A percentile compares a stretch with the other conserved stretches of the same genome.
Conservation (phyloP, 768 basidiomycete species). For the Hericium erinaceus region DNA sequence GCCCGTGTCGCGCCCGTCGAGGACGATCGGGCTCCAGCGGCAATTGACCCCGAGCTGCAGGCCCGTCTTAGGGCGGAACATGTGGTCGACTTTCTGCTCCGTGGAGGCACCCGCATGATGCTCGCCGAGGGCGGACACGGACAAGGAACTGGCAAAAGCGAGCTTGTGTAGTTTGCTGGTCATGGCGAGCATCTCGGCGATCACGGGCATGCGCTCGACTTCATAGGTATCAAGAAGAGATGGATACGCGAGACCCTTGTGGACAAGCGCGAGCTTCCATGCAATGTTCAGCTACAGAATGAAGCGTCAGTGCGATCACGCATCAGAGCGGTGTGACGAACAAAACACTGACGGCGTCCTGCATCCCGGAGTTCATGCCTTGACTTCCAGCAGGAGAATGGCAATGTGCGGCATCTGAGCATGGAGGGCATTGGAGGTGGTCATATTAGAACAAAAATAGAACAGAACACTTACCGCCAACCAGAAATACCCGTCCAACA, state of each 20-base stretch:
- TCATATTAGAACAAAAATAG: not conserved
- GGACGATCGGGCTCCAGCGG: slow-evolving; percentile 37
- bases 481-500: slow-evolving; percentile 34
- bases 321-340: not conserved
- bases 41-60: slow-evolving; percentile 45
- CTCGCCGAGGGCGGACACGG: not conserved
- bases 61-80: slow-evolving; percentile 14
- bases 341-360: slow-evolving; percentile 16
- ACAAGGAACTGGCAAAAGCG: not conserved
- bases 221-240: slow-evolving; percentile 20
- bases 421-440: not conserved
- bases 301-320: not conserved
- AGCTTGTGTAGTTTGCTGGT: slow-evolving; percentile 28
- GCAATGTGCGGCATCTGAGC: slow-evolving; percentile 40
- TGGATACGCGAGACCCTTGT: slow-evolving; percentile 17
- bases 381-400: slow-evolving; percentile 34
- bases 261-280: slow-evolving; percentile 23
- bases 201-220: slow-evolving; percentile 22
- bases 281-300: slow-evolving; percentile 19
- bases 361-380: slow-evolving; percentile 22
- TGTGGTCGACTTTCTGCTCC: not conserved
- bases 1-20: slow-evolving; percentile 25
- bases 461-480: slow-evolving; percentile 29
- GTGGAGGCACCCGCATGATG: not conserved
- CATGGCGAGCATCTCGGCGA: slow-evolving; percentile 21